Conservation (phyloP, 345 rosid species). For the Cardiospermum halicacabum region DNA sequence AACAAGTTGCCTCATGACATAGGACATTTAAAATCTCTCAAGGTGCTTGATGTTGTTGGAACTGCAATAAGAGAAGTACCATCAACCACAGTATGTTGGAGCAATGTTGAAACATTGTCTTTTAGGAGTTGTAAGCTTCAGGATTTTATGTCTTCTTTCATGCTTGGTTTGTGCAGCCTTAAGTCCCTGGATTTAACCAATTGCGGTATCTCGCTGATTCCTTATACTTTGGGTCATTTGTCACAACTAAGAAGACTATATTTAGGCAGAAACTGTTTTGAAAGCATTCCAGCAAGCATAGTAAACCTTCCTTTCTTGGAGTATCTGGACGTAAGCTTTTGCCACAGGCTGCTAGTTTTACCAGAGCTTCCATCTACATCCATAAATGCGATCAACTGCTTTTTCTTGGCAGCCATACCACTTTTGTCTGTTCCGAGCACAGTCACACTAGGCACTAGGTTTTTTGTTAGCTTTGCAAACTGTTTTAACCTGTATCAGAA, state of each 20-base stretch:
- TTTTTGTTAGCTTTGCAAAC: not conserved
- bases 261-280: slow-evolving; percentile 27
- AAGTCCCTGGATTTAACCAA: not conserved
- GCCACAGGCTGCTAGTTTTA: slow-evolving; percentile 28
- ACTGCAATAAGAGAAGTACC: not conserved
- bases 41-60: not conserved
- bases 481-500: too few species aligned
- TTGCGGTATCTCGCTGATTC: not conserved
- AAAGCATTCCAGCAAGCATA: slow-evolving; percentile 24
- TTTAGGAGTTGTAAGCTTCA: not conserved
- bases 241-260: not conserved
- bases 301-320: slow-evolving; percentile 19
- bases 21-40: not conserved
- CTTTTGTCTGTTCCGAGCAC: not conserved
- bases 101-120: not conserved
- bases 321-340: slow-evolving; percentile 16
- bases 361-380: slow-evolving; percentile 26
- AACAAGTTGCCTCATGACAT: not conserved
- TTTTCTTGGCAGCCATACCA: not conserved
- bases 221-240: not conserved
- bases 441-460: not conserved
- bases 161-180: not conserved
- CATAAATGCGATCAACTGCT: not conserved
- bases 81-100: not conserved
- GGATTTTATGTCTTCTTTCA: not conserved